Base-by-base conservation (phyloP, 441 rosid genomes). In the Codiaeum variegatum region DNA sequence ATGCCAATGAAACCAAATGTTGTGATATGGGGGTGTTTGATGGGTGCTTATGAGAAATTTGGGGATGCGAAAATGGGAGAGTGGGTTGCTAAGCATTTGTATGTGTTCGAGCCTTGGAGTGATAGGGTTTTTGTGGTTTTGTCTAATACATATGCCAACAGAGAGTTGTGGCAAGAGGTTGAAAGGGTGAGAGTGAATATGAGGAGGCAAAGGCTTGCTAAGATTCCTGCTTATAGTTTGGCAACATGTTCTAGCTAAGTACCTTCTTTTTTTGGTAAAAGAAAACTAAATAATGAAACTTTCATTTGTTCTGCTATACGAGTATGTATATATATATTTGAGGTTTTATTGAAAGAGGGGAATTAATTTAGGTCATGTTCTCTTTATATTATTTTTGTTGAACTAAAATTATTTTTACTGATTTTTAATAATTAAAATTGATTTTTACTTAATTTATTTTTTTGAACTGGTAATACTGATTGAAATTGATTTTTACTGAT, bases 1-100 rank as follows among this genome's bases (percentile, higher is more conserved):
- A 91, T 93, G 96, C 91, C 96, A 16, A 80, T 93, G 93, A 80
- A 71, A 82, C 81, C 98, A 15, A 93, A 84, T 65, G 87, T 83
- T 59, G 87, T 86, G 19, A 85, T 91, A 28, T 89, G 91, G 85
- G 98, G 97, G 59, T 85, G 94, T 80, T 81, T 90, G 86, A 83
- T 91, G 88, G 94, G 97, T 75, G 98, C 90, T 60, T 91, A 94
- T 74, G 98, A 93, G 88, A 91, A 87, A 77, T 80, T 80, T 79
- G 90, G 88, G 73, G 82, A 89, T 65, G 93, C 86, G 76, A 76
- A 84, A 79, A 85, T 86, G 84, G 97, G 88, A 34, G 94, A 94
- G 77, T 91, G 92, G 93, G 94, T 91, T 76, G 94, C 90, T 75
- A 71, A 21, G 80, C 82, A 90, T 73, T 76, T 94, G 78, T 73